Evolutionary conservation across 2,329 filamentous ascomycete species (phyloP), one percentile per base, ranked within the genome.

Genomic region (Cryoendolithus antarcticus): DNA sequence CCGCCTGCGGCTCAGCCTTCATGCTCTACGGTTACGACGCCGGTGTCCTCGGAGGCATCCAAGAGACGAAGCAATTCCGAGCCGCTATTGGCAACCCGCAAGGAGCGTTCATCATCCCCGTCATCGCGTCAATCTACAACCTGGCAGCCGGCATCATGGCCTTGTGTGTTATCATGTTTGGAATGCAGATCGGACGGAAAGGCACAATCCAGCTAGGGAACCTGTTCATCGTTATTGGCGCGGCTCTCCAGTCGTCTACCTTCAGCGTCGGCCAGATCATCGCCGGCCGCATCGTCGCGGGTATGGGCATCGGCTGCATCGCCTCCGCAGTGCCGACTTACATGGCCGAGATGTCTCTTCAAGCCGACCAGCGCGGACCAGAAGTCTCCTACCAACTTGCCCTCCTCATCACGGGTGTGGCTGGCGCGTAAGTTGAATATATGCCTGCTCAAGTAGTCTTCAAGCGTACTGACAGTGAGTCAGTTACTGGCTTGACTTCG

Each of bases 51-150:
- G 42, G 42, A 8, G 42, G 42, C 4, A 36, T 44, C 13, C 42
- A 44, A n/a, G 38, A 38, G 29, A 44, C 42, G 9, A 9, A 13
- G 9, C 38, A 37, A 21, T 44, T 44, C 32, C 38, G 38, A 5
- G 35, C 34, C 10, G 75, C 74, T 11, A 70, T 67, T 4, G 43
- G 60, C 6, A 42, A 42, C 10, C 40, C 40, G 10, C 15, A 38
- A 11, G 40, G 10, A 62, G 67, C 45, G 63, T 69, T 52, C 56
- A 47, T 50, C 37, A 52, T 54, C 13, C 51, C 51, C 0, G 42
- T 52, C 34, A 52, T 54, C 29, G 50, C 46, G 5, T 39, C 50
- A 5, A 45, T 44, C 32, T 52, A 52, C 42, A 48, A 51, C 32
- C 44, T 51, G 7, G 49, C 48, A 2, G 48, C 48, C 7, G 43